Evolutionary conservation across 228 moss, liverwort and hornwort genomes (phyloP), one percentile per base, ranked within the genome.

Genomic region (Sphagnum fallax): DNA sequence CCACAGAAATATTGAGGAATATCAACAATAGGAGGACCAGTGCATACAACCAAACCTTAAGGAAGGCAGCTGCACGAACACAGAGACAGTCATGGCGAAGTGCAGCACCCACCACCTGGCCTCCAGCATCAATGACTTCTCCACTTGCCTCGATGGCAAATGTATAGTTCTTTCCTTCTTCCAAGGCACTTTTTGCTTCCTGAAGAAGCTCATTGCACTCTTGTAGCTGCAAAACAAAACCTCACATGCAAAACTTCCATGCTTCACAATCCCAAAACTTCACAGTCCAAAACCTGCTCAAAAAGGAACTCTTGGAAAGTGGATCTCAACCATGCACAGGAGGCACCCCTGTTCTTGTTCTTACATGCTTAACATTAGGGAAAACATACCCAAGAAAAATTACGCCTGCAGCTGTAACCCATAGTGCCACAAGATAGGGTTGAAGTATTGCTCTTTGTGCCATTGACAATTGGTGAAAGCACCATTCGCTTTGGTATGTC

Each of bases 21-120:
- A 32, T 32, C 32, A 32, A 32, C 32, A 32, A 32, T 32, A 32
- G 32, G 32, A 32, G 32, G 32, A 32, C 32, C 2, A 32, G 32
- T 32, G 32, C 32, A 32, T 32, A 32, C 32, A 50, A 50, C 73
- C 61, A 50, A 59, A 98, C 98, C 92, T 90, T 94, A 53, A 98
- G 69, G 61, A 92, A 86, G 53, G 98, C 94, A 70, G 94, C 84
- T 62, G 98, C 94, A 72, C 98, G 90, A 55, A 89, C 77, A 73
- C 94, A 94, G 75, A 98, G 89, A 74, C 92, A 90, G 65, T 98
- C 90, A 76, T 98, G 89, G 60, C 92, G 90, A 73, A 98, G 86
- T 52, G 65, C 83, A 73, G 66, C 73, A 70, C 94, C 88, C 77
- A 98, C 81, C 53, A 90, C 94, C 77, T 84, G 89, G 47, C 94